Percentiles rank a stretch among this genome's conserved stretches.
phyloP scores from a whole-genome alignment of 176 grass and related monocot genomes.

The Aegilops speltoides region DNA sequence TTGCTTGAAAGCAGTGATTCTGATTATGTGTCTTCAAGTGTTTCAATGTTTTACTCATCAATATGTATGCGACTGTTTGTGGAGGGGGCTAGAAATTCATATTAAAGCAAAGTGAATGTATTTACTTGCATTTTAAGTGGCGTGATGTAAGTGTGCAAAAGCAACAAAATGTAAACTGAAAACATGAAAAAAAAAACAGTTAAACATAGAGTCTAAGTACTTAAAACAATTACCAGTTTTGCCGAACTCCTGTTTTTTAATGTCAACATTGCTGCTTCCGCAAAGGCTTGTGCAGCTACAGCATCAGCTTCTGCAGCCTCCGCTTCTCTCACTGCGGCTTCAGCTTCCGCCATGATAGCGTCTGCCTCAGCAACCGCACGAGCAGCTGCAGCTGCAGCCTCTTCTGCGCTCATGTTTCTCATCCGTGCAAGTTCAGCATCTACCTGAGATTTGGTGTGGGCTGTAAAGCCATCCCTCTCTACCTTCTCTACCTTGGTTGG shows the following conservation, averaged over 20 bases:
- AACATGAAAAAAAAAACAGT: neutral
- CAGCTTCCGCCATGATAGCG: conserved; percentile 80
- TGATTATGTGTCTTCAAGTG: neutral
- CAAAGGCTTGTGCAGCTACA: conserved; percentile 77
- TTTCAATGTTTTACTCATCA: neutral
- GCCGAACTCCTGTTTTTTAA: conserved; percentile 60
- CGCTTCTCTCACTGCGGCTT: conserved; percentile 77
- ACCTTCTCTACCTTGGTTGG: conserved; percentile 44
- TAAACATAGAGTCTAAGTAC: neutral
- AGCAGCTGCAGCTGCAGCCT: conserved; percentile 58
- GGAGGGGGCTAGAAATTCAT: neutral
- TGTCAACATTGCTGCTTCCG: conserved; percentile 57
- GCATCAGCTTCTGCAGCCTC: conserved; percentile 80
- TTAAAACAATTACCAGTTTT: conserved; percentile 54
- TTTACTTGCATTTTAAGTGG: neutral
- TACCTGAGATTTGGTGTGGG: conserved; percentile 57
- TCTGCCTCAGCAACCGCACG: conserved; percentile 86
- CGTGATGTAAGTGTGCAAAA: neutral
- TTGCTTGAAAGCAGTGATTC: neutral
- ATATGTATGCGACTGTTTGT: neutral
- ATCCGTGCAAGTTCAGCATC: conserved; percentile 76
- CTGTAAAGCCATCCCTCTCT: conserved; percentile 49
- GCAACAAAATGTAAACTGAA: neutral
- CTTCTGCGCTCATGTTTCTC: conserved; percentile 71
- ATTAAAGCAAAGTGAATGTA: neutral